Evolutionary conservation across 1,139 yeast species (phyloP).

Genomic region (Tardiomyces digboiensis): DNA sequence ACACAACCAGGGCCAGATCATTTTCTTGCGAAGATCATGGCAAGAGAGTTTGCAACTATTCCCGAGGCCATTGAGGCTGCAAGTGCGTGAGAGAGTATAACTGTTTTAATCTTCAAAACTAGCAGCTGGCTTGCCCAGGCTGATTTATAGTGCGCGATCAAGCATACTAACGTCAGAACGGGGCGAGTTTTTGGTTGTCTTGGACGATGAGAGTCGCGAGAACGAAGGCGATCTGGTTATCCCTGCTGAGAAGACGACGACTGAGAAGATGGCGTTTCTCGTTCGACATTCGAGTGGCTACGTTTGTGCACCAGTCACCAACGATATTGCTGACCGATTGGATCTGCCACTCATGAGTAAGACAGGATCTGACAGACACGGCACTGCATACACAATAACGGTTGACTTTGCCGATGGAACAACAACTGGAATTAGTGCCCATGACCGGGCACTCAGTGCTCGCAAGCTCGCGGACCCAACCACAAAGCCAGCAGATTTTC

Average conservation of each 20-base stretch:
- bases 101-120: no score
- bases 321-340: conserved; percentile 66
- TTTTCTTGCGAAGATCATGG: background rate
- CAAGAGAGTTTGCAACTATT: conserved; percentile 40
- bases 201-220: conserved; percentile 94
- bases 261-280: conserved; percentile 88
- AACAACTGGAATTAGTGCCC: conserved; percentile 96
- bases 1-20: no score
- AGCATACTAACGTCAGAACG: conserved; percentile 25
- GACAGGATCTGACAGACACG: conserved; percentile 72
- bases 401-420: conserved; percentile 76
- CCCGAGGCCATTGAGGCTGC: conserved; percentile 74
- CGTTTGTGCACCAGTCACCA: conserved; percentile 84
- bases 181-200: conserved; percentile 87
- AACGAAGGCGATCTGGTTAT: conserved; percentile 96
- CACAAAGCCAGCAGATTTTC: conserved; percentile 52
- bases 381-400: conserved; percentile 94
- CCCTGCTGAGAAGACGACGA: conserved; percentile 75
- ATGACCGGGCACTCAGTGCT: conserved; percentile 85
- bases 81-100: conserved; percentile 25
- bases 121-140: no score
- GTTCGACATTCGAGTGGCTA: conserved; percentile 84
- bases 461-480: conserved; percentile 54
- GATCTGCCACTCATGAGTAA: conserved; percentile 74
- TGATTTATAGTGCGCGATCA: no score